Base-by-base conservation (phyloP, 208 protist species). In the Blechomonas ayalai region DNA sequence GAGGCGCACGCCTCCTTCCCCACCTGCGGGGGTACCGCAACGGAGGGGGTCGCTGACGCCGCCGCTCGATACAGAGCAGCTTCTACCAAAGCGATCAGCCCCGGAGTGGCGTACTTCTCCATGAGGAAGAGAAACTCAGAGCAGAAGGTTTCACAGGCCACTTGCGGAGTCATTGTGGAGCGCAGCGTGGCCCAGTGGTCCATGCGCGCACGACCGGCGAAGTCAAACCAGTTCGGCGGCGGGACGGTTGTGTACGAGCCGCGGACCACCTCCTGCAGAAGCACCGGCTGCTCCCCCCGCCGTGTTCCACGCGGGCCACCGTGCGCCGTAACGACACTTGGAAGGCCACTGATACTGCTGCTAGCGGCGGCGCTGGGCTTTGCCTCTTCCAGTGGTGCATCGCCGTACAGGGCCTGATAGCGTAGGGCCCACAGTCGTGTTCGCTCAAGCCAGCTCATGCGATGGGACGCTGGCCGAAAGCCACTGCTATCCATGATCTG, bases 61-160 rank as follows among this genome's bases (percentile, higher is more conserved):
- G 52, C 47, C 7, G 73, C 81, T 3, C 47, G 69, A 56, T 50
- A 59, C 28, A 81, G 51, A 10, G 67, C 76, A 9, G 66, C 48
- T 24, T 85, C 75, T 38, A 90, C 63, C 4, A 72, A 49, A 4
- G 73, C 63, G 29, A 83, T 26, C 38, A 90, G 52, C 8, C 58
- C 50, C 2, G 60, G 55, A 40, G 57, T 35, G 3, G 48, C 52
- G 51, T 83, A 59, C 16, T 59, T 49, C 33, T 64, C 62, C 3
- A 88, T 38, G n/a, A 88, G 23, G 28, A 66, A 63, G 26, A 88
- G 69, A 44, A 88, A 66, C 48, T 88, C 79, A 5, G 79, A 52
- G 25, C 70, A 83, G 47, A 88, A 82, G 44, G 64, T 60, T 46
- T 88, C 79, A 15, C 52, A 58, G 15, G 79, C 74, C 12, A 88